A percentile compares a stretch with the other conserved stretches of the same genome.
These are phyloP conservation scores for Mucor lusitanicus DNA, from an alignment of 371 early-diverging fungal species.

Conservation along the genomic window DNA sequence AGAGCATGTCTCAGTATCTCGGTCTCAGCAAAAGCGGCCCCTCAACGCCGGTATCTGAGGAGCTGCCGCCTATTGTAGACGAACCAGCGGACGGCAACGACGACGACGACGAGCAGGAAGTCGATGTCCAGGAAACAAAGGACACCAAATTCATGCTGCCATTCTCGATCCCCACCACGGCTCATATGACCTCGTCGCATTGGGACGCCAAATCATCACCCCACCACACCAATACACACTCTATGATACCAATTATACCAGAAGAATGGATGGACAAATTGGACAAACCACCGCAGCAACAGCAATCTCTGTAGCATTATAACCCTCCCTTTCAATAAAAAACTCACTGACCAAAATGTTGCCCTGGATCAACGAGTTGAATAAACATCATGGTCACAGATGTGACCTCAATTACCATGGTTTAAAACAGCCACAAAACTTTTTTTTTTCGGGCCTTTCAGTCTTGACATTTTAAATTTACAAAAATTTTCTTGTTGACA, in stretches of 20 bases:
- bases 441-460: background rate
- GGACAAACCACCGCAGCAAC: constrained; percentile 16
- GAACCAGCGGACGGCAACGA: background rate
- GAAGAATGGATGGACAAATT: constrained; percentile 47
- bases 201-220: background rate
- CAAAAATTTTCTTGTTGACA: background rate
- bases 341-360: background rate
- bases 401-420: background rate
- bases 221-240: constrained; percentile 9
- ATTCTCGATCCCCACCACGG: constrained; percentile 53
- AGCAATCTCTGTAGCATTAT: constrained; percentile 2
- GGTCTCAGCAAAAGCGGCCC: constrained; percentile 29
- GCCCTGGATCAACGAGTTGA: background rate
- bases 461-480: background rate
- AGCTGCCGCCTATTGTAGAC: background rate
- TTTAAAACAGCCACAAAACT: background rate
- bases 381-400: background rate
- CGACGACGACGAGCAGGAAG: constrained; percentile 40
- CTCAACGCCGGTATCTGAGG: constrained; percentile 15
- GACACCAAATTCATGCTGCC: constrained; percentile 57
- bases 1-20: constrained; percentile 33
- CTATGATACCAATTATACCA: constrained; percentile 36
- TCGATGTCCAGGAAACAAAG: constrained; percentile 49
- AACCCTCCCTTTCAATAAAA: background rate
- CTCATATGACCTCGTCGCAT: constrained; percentile 29